These are phyloP conservation scores for Erythrobasidium hasegawianum DNA, from an alignment of 1,284 basidiomycete genomes.

Conservation along the genomic window DNA sequence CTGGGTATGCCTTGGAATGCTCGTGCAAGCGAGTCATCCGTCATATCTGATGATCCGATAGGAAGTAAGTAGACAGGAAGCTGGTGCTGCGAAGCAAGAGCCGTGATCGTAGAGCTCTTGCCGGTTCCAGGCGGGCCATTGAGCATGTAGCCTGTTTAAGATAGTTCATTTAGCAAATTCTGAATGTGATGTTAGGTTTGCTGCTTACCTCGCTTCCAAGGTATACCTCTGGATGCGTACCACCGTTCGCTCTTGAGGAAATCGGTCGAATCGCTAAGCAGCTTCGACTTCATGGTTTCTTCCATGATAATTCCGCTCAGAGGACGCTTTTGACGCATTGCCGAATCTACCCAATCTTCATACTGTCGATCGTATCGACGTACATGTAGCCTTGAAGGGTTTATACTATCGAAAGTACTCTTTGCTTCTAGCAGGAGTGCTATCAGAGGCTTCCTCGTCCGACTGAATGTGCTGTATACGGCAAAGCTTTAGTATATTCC, in stretches of 20 bases:
- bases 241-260: slow-evolving; percentile 63
- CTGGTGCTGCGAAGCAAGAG: slow-evolving; percentile 67
- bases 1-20: background rate
- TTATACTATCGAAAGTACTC: no score
- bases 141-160: slow-evolving; percentile 60
- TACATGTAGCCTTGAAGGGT: slow-evolving; percentile 1
- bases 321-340: background rate
- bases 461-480: no score
- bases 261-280: slow-evolving; percentile 63
- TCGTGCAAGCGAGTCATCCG: background rate
- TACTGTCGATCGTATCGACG: background rate
- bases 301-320: background rate
- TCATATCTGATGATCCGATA: background rate
- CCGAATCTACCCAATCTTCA: background rate
- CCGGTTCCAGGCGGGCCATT: slow-evolving; percentile 65
- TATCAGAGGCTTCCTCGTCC: no score
- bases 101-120: slow-evolving; percentile 71
- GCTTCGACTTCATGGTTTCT: slow-evolving; percentile 22
- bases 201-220: slow-evolving; percentile 56
- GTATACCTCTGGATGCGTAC: slow-evolving; percentile 69
- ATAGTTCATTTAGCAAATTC: background rate
- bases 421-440: no score
- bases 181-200: background rate
- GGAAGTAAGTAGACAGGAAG: slow-evolving; percentile 55
- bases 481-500: no score